A percentile compares a stretch with the other conserved stretches of the same genome.
phyloP scores from a whole-genome alignment of 2,329 filamentous ascomycete species.

The Microcyclospora pomicola region DNA sequence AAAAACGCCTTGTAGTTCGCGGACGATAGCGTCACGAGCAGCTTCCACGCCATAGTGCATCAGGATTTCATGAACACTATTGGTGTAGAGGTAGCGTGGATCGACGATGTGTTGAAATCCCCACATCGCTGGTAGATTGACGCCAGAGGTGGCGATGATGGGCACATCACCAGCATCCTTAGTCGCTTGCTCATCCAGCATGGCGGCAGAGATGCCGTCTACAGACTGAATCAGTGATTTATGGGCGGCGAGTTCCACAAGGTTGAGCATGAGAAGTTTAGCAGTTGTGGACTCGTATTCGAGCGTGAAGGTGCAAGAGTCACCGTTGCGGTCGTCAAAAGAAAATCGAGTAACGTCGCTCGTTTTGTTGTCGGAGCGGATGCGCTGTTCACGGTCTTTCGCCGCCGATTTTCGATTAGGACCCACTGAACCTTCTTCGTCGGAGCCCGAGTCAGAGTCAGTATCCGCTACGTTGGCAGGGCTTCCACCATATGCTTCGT shows the following conservation, averaged over 20 bases:
- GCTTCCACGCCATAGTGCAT: conserved; percentile 86
- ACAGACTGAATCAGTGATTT: conserved; percentile 80
- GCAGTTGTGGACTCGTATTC: conserved; percentile 67
- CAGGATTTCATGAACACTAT: conserved; percentile 80
- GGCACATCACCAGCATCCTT: conserved; percentile 29
- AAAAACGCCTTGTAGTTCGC: conserved; percentile 77
- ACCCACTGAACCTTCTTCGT: conserved; percentile 14
- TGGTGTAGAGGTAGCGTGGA: conserved; percentile 74
- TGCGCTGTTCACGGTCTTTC: conserved; percentile 45
- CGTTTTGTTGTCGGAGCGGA: conserved; percentile 44
- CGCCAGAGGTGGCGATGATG: conserved; percentile 62
- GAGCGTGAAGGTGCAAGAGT: conserved; percentile 67
- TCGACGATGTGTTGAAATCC: conserved; percentile 75
- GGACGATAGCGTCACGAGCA: conserved; percentile 71
- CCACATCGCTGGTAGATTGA: conserved; percentile 85
- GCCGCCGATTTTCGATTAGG: conserved; percentile 22
- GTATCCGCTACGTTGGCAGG: conserved; percentile 14
- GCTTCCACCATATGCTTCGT: conserved; percentile 38
- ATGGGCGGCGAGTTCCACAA: conserved; percentile 69
- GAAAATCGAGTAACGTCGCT: conserved; percentile 60
- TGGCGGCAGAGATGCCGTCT: conserved; percentile 58
- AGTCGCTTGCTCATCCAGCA: conserved; percentile 47
- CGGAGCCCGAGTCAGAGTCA: conserved; percentile 20
- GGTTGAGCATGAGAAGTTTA: conserved; percentile 83
- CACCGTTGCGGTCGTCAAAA: conserved; percentile 61